These are phyloP conservation scores for Erythrobasidium yunnanense DNA, from an alignment of 768 basidiomycete species.

Conservation along the genomic window DNA sequence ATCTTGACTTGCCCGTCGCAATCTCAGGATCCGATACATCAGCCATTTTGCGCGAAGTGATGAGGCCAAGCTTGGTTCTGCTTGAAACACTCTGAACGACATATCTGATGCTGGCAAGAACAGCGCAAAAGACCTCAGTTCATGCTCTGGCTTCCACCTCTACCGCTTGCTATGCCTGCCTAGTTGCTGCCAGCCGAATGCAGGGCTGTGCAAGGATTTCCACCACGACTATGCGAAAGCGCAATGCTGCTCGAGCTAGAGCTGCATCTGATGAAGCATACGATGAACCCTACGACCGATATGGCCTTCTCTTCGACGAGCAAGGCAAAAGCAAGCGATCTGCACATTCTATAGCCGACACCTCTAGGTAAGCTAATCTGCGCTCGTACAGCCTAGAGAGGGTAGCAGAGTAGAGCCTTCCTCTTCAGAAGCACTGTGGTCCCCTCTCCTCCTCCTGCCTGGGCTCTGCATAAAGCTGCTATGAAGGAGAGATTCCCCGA, in stretches of 20 bases:
- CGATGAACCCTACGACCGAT: too few relatives aligned
- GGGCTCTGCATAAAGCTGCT: conserved; percentile 1
- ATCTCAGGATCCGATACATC: conserved; percentile 24
- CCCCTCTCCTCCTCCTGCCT: neutral
- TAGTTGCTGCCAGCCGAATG: neutral
- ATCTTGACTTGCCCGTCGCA: neutral
- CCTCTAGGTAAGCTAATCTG: too few relatives aligned
- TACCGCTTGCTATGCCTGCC: conserved; percentile 8
- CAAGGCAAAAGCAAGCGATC: too few relatives aligned
- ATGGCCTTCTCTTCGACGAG: too few relatives aligned
- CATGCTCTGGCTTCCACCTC: conserved; percentile 19
- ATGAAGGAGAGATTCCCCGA: conserved; percentile 30
- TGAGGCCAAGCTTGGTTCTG: too few relatives aligned
- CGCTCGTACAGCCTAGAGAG: neutral
- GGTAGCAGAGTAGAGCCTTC: neutral
- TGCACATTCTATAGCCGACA: too few relatives aligned
- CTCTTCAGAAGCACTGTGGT: neutral
- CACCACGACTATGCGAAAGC: neutral
- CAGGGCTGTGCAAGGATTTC: neutral
- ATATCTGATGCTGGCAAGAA: too few relatives aligned
- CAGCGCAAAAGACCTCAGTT: too few relatives aligned
- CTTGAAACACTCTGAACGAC: too few relatives aligned
- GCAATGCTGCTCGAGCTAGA: neutral
- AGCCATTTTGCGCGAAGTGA: conserved; percentile 1
- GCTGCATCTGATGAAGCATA: too few relatives aligned